Conservation (phyloP, 2,329 filamentous ascomycete species). For the Ophiostoma novo-ulmi region DNA sequence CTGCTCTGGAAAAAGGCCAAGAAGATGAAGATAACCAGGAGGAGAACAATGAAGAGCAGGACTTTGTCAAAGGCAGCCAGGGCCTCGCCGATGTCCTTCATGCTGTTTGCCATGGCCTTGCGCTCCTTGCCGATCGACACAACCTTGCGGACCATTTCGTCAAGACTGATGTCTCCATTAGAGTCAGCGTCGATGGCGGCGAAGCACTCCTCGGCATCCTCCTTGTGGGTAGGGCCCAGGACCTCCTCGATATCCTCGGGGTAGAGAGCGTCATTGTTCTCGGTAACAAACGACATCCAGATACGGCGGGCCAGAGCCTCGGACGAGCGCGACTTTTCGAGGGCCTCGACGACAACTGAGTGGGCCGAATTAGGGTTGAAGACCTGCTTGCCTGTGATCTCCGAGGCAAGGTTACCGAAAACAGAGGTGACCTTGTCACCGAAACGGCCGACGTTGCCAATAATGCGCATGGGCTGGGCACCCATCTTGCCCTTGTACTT, state of each 20-base stretch:
- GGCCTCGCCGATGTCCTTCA: slow-evolving; percentile 96
- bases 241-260: slow-evolving; percentile 83
- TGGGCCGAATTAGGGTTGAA: slow-evolving; percentile 91
- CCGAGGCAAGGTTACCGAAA: slow-evolving; percentile 87
- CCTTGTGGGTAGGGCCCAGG: slow-evolving; percentile 65
- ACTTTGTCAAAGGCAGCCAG: slow-evolving; percentile 86
- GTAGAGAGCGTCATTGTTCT: slow-evolving; percentile 74
- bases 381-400: slow-evolving; percentile 91
- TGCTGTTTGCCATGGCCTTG: slow-evolving; percentile 83
- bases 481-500: slow-evolving; percentile 43
- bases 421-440: slow-evolving; percentile 91
- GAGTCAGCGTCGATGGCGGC: slow-evolving; percentile 72
- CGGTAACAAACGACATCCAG: slow-evolving; percentile 97
- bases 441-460: slow-evolving; percentile 69
- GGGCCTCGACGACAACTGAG: slow-evolving; percentile 79
- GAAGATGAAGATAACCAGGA: slow-evolving; percentile 80
- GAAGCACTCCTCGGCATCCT: slow-evolving; percentile 84
- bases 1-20: slow-evolving; percentile 82
- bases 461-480: slow-evolving; percentile 67
- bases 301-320: slow-evolving; percentile 91
- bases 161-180: slow-evolving; percentile 90
- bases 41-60: slow-evolving; percentile 71
- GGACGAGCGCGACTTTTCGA: slow-evolving; percentile 76
- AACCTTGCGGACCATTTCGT: slow-evolving; percentile 89
- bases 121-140: slow-evolving; percentile 78